These are phyloP conservation scores for Cladosporium oxysporum DNA, from an alignment of 2,329 filamentous ascomycete genomes.

Conservation along the genomic window DNA sequence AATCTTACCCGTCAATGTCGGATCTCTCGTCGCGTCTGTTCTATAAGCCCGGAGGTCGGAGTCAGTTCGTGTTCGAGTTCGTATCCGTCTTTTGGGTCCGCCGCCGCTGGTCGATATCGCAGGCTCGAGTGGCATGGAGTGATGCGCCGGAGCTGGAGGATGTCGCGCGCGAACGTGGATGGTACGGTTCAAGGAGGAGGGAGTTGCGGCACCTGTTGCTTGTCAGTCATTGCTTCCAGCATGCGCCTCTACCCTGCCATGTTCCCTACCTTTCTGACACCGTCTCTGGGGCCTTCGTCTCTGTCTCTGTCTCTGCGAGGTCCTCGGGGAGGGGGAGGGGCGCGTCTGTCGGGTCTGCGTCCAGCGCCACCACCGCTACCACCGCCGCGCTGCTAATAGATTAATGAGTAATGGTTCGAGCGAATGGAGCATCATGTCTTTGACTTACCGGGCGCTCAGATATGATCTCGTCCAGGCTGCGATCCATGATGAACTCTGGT, in stretches of 20 bases:
- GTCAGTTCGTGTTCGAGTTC: constrained; percentile 38
- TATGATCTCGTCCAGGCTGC: constrained; percentile 65
- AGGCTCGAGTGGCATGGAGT: constrained; percentile 28
- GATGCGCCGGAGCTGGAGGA: constrained; percentile 23
- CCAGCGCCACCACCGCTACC: constrained; percentile 28
- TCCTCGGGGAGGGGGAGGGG: constrained; percentile 71
- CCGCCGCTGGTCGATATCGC: constrained; percentile 38
- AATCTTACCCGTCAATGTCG: constrained; percentile 67
- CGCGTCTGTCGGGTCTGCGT: constrained; percentile 62
- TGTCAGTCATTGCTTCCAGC: not conserved
- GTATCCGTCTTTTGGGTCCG: constrained; percentile 21
- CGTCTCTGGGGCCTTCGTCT: constrained; percentile 72
- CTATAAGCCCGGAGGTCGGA: constrained; percentile 37
- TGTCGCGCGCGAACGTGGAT: constrained; percentile 15
- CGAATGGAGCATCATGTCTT: not conserved
- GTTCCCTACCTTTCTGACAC: constrained; percentile 77
- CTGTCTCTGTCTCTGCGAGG: constrained; percentile 55
- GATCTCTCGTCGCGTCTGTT: constrained; percentile 35
- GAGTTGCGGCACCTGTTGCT: constrained; percentile 46
- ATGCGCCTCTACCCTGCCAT: constrained; percentile 1
- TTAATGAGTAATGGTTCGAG: constrained; percentile 5
- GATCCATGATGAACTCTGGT: constrained; percentile 54
- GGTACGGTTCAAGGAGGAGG: constrained; percentile 29
- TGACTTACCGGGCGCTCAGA: constrained; percentile 58
- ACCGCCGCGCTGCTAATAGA: constrained; percentile 27